A percentile compares a stretch with the other conserved stretches of the same genome.
Evolutionary conservation across 2,329 filamentous ascomycete species (phyloP).

Genomic region (Colletotrichum magnum): DNA sequence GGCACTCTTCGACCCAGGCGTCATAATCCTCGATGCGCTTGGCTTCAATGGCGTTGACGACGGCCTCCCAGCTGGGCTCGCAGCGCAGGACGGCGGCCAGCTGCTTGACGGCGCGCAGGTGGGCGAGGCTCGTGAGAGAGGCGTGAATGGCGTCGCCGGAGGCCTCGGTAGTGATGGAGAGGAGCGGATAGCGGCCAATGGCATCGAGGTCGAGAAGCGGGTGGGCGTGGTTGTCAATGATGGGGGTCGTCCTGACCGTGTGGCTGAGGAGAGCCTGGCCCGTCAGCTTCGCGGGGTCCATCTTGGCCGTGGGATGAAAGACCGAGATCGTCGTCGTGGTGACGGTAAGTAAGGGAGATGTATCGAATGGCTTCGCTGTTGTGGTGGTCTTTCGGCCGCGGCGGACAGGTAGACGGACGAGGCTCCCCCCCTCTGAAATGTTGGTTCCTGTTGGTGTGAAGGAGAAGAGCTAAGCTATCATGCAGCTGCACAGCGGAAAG

Average conservation of each 20-base stretch:
- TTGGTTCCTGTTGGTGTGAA: background rate
- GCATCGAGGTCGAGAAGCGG: conserved; percentile 71
- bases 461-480: background rate
- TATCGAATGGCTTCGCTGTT: background rate
- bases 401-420: conserved; percentile 13
- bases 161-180: conserved; percentile 81
- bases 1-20: conserved; percentile 73
- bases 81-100: conserved; percentile 76
- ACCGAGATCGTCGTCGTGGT: conserved; percentile 7
- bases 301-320: conserved; percentile 29
- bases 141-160: conserved; percentile 76
- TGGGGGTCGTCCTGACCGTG: conserved; percentile 69
- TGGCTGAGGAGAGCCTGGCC: conserved; percentile 46
- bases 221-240: conserved; percentile 82
- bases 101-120: conserved; percentile 79
- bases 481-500: background rate
- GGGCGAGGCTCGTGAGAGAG: conserved; percentile 73
- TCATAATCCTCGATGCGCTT: conserved; percentile 62
- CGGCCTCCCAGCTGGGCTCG: conserved; percentile 71
- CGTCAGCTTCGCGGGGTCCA: conserved; percentile 42
- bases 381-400: conserved; percentile 27
- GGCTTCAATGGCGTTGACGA: conserved; percentile 59
- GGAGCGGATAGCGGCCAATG: conserved; percentile 62
- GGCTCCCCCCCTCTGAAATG: background rate
- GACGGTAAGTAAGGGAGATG: background rate